These are phyloP conservation scores for Epichloe gansuensis DNA, from an alignment of 2,329 filamentous ascomycete species.

Conservation along the genomic window DNA sequence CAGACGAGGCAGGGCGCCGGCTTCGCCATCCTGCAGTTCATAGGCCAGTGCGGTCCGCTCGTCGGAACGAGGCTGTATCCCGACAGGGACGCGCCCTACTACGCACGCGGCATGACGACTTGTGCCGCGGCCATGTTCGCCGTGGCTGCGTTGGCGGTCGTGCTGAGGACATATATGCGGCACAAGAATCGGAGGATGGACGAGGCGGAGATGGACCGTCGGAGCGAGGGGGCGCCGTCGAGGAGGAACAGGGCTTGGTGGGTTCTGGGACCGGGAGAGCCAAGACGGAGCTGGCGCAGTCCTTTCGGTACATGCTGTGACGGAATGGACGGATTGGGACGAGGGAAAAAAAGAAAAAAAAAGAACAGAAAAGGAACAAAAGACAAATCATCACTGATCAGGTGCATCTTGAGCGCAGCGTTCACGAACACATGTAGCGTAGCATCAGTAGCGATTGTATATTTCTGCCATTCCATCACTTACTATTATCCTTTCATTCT, in stretches of 20 bases:
- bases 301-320: conserved; percentile 37
- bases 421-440: too few relatives aligned
- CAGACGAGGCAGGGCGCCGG: conserved; percentile 60
- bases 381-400: too few relatives aligned
- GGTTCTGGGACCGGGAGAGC: conserved; percentile 13
- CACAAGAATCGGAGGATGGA: conserved; percentile 38
- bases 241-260: conserved; percentile 29
- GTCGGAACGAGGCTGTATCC: conserved; percentile 58
- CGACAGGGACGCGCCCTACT: conserved; percentile 45
- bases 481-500: too few relatives aligned
- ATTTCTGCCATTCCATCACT: too few relatives aligned
- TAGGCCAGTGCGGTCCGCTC: conserved; percentile 70
- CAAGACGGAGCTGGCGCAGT: conserved; percentile 12
- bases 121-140: conserved; percentile 51
- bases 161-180: conserved; percentile 40
- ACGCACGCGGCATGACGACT: conserved; percentile 47
- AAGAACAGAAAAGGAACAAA: not conserved
- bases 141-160: conserved; percentile 43
- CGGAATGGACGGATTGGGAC: not conserved
- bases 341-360: not conserved
- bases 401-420: too few relatives aligned
- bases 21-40: conserved; percentile 67
- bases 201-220: conserved; percentile 16
- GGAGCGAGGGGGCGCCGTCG: conserved; percentile 15
- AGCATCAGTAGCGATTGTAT: too few relatives aligned